These are phyloP conservation scores for Glycine tomentella DNA, from an alignment of 306 rosid genomes.

Conservation along the genomic window DNA sequence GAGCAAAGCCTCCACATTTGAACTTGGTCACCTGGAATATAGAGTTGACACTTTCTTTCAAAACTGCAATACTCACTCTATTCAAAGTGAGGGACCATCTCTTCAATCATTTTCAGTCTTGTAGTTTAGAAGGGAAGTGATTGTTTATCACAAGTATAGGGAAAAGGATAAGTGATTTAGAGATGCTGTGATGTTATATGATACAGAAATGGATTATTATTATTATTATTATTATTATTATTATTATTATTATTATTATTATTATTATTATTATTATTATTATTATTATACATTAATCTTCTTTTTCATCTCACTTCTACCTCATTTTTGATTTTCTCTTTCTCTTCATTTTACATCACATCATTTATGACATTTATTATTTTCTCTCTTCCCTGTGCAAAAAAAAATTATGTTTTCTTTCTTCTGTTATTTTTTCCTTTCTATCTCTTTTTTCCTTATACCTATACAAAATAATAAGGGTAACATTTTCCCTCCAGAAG, in stretches of 20 bases:
- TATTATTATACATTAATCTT: no score
- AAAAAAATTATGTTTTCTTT: no score
- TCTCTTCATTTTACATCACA: no score
- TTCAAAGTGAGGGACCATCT: background rate
- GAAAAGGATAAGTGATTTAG: conserved; percentile 5
- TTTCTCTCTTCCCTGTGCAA: no score
- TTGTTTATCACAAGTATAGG: background rate
- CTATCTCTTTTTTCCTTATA: background rate
- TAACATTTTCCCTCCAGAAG: background rate
- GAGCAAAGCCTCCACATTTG: conserved; percentile 86
- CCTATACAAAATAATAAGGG: background rate
- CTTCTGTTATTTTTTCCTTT: no score
- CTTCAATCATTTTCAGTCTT: conserved; percentile 8
- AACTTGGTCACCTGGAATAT: conserved; percentile 79
- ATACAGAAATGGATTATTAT: background rate
- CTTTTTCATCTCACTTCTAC: background rate
- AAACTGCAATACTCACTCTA: conserved; percentile 47
- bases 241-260: no score
- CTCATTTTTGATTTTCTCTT: no score
- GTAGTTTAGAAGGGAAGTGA: background rate
- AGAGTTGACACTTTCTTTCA: conserved; percentile 46
- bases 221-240: background rate
- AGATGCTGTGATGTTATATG: conserved; percentile 37
- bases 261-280: no score
- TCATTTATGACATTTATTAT: no score